Evolutionary conservation across 2,329 filamentous ascomycete species (phyloP).

Genomic region (Dothiorella sarmentorum): DNA sequence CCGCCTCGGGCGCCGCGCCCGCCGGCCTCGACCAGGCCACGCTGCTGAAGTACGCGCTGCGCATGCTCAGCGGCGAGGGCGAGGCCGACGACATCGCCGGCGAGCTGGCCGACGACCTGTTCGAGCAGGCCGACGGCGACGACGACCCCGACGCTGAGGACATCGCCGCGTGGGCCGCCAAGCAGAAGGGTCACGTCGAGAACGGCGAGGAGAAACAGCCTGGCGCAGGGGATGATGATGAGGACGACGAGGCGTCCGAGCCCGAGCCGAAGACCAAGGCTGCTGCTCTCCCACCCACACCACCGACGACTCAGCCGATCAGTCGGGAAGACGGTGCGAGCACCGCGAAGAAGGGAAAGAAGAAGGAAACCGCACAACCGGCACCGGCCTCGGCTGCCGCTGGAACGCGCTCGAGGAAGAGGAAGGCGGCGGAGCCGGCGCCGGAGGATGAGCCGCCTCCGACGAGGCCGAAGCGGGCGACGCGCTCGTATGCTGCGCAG

Average conservation of each 20-base stretch:
- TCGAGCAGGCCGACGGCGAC: constrained; percentile 32
- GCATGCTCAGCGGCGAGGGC: constrained; percentile 44
- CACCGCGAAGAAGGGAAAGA: constrained; percentile 11
- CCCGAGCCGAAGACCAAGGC: not conserved
- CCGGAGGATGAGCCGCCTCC: constrained; percentile 22
- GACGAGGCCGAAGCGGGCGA: constrained; percentile 30
- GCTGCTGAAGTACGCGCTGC: constrained; percentile 42
- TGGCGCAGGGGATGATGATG: not conserved
- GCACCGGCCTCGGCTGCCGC: not conserved
- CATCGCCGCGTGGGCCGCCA: constrained; percentile 5
- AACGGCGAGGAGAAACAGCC: not conserved
- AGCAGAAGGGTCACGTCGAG: constrained; percentile 22
- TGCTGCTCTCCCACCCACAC: constrained; percentile 10
- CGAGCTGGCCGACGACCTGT: constrained; percentile 42
- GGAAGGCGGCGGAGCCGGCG: constrained; percentile 29
- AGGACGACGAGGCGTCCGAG: not conserved
- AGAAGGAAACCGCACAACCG: not conserved
- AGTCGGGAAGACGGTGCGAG: not conserved
- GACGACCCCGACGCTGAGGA: constrained; percentile 18
- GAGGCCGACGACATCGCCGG: constrained; percentile 32
- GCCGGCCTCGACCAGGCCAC: constrained; percentile 40
- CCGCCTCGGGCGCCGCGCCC: constrained; percentile 32
- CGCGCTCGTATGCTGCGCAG: constrained; percentile 33
- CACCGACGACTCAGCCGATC: not conserved
- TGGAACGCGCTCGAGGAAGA: constrained; percentile 28